Conservation (phyloP, 1,284 basidiomycete genomes). For the Austroboletus novae-zelandiae region DNA sequence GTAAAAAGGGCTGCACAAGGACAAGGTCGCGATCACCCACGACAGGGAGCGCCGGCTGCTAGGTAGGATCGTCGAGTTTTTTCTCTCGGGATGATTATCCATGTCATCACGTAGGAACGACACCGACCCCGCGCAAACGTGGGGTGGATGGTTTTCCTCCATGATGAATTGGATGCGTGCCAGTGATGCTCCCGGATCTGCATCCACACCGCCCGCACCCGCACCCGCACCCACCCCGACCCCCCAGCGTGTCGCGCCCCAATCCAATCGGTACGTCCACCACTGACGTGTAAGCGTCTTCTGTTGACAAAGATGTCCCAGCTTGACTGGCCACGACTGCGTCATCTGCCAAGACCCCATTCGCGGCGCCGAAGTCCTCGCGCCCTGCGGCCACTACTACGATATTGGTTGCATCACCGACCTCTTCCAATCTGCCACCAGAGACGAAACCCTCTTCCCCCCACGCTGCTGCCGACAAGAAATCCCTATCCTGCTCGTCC, state of each 20-base stretch:
- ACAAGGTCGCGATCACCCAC: slow-evolving; percentile 3
- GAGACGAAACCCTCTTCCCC: slow-evolving; percentile 44
- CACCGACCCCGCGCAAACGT: slow-evolving; percentile 5
- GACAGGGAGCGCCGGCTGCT: background rate
- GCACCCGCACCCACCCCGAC: background rate
- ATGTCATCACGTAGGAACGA: background rate
- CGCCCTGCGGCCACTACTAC: slow-evolving; percentile 42
- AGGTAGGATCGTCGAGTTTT: slow-evolving; percentile 13
- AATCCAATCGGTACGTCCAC: slow-evolving; percentile 10
- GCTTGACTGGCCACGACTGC: slow-evolving; percentile 36
- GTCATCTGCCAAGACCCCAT: slow-evolving; percentile 39
- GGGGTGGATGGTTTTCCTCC: slow-evolving; percentile 25
- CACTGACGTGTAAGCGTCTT: background rate
- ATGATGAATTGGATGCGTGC: background rate
- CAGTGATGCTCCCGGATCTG: background rate
- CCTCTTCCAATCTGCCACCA: slow-evolving; percentile 38
- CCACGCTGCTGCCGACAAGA: slow-evolving; percentile 42
- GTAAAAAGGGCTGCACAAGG: slow-evolving; percentile 6
- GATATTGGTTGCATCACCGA: slow-evolving; percentile 37
- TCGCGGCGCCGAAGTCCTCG: slow-evolving; percentile 28
- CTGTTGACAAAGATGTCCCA: slow-evolving; percentile 7
- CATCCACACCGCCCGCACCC: background rate
- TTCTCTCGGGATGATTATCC: background rate
- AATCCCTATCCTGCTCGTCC: slow-evolving; percentile 33
- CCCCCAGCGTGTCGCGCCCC: background rate